These are phyloP conservation scores for Aspergillaceae sp. DNA, from an alignment of 2,329 filamentous ascomycete species.

Conservation along the genomic window DNA sequence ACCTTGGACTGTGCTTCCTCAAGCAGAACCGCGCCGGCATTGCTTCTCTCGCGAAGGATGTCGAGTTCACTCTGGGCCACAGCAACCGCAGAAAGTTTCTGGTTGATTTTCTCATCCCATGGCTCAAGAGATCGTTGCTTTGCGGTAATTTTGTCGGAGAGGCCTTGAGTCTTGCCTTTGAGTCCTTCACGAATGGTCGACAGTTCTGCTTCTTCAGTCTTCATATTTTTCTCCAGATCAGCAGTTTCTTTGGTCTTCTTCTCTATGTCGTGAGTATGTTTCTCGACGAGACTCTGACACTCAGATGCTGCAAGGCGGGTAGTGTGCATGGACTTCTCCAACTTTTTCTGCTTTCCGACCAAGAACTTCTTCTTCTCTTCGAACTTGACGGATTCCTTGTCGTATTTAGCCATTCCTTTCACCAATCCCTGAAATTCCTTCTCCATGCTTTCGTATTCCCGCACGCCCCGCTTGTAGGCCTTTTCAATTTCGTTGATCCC, in stretches of 20 bases:
- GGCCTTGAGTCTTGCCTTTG: constrained; percentile 90
- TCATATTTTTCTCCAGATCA: constrained; percentile 66
- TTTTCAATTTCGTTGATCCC: constrained; percentile 85
- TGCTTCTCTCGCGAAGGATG: constrained; percentile 82
- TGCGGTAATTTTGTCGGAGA: constrained; percentile 82
- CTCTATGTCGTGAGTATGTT: constrained; percentile 70
- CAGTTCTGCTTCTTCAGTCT: constrained; percentile 72
- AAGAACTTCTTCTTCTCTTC: constrained; percentile 97
- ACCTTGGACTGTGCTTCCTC: constrained; percentile 79
- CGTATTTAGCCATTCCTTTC: constrained; percentile 85
- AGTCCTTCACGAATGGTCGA: constrained; percentile 73
- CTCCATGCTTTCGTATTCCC: constrained; percentile 73
- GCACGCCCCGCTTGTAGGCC: constrained; percentile 70
- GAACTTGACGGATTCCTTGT: constrained; percentile 94
- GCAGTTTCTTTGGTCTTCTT: constrained; percentile 65
- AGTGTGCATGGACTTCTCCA: constrained; percentile 75
- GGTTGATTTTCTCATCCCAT: constrained; percentile 94
- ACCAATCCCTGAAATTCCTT: constrained; percentile 69
- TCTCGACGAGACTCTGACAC: constrained; percentile 67
- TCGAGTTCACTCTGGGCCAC: constrained; percentile 91
- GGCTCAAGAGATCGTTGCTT: constrained; percentile 94
- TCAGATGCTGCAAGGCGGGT: constrained; percentile 67
- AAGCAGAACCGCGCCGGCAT: constrained; percentile 73
- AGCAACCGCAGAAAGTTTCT: constrained; percentile 87
- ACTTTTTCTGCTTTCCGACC: constrained; percentile 81